Base-by-base conservation (phyloP, 202 grass and related monocot genomes). In the Bolboschoenoplectus hybrid region DNA sequence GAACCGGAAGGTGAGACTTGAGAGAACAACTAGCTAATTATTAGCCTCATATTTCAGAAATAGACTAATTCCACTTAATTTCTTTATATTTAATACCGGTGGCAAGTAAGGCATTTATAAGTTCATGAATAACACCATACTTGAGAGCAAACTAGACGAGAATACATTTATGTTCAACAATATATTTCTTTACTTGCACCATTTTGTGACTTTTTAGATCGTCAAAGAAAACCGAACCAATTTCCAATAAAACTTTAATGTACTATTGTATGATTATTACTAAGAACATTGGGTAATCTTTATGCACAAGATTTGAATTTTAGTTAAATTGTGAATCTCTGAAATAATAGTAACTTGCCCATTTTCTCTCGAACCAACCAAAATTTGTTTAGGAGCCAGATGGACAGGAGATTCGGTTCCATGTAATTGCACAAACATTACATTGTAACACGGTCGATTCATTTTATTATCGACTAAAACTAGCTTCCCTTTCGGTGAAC, bases 381-480 rank as follows among this genome's bases (percentile, higher is more conserved):
- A 26, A 26, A 26, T 26, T 26, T 26, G 26, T 26, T 26, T 26
- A 26, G 26, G 26, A 26, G 26, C 26, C 26, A 26, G 26, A 0
- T 26, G 26, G 26, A 0, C 26, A 26, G 26, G 26, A 26, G 26
- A 26, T 26, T 26, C 26, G 26, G 26, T 26, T 26, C 26, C 26
- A 26, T 26, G 26, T 45, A 66, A 82, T 46, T 66, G 43, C 26
- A 64, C n/a, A 82, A 51, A 13, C 1, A 26, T 64, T 50, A 82
- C 1, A 66, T 63, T 14, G 39, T 47, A 63, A 32, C 14, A 66
- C 11, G n/a, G 40, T 66, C 2, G 1, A 34, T 52, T 83, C 81
- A 52, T 52, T 13, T 84, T 84, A 55, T 68, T 83, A 50, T 69
- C 13, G 57, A 56, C 35, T 8, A 26, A 83, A 50, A 38, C 46